Conservation (phyloP, 129 eudicot species). For the Cynara cardunculus region DNA sequence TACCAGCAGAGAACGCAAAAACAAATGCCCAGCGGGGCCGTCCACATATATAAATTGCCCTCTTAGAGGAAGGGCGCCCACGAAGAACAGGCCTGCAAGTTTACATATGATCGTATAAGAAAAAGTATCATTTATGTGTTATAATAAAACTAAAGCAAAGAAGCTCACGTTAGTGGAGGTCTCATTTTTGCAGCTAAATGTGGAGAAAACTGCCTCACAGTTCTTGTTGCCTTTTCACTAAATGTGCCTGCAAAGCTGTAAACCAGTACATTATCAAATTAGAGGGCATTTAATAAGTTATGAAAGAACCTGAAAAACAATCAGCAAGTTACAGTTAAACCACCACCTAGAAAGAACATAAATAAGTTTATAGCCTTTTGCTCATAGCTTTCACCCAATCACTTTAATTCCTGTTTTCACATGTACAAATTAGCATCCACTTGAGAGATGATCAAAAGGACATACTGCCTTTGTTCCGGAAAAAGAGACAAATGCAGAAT, state of each 20-base stretch:
- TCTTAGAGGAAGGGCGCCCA: slow-evolving; percentile 93
- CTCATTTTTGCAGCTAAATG: slow-evolving; percentile 99
- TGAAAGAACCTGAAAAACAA: background rate
- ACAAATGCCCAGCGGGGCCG: slow-evolving; percentile 83
- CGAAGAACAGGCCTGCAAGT: slow-evolving; percentile 87
- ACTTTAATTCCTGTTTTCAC: background rate
- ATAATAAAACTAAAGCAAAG: slow-evolving; percentile 6
- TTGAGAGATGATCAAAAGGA: background rate
- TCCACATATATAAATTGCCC: slow-evolving; percentile 87
- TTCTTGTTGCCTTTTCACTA: slow-evolving; percentile 86
- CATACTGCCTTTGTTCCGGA: background rate
- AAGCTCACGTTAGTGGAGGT: slow-evolving; percentile 81
- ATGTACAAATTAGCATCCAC: background rate
- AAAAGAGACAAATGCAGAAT: background rate
- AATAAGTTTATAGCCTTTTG: background rate
- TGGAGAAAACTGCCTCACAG: slow-evolving; percentile 80
- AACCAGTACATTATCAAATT: slow-evolving; percentile 13
- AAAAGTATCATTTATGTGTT: background rate
- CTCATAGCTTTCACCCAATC: background rate
- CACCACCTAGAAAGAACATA: background rate
- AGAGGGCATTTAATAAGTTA: background rate
- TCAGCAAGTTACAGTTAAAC: background rate
- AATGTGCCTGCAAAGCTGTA: slow-evolving; percentile 95
- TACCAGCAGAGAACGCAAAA: slow-evolving; percentile 61
- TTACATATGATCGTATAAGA: slow-evolving; percentile 18